phyloP scores from a whole-genome alignment of 257 asterid genomes.

The Ajuga chamaepitys region DNA sequence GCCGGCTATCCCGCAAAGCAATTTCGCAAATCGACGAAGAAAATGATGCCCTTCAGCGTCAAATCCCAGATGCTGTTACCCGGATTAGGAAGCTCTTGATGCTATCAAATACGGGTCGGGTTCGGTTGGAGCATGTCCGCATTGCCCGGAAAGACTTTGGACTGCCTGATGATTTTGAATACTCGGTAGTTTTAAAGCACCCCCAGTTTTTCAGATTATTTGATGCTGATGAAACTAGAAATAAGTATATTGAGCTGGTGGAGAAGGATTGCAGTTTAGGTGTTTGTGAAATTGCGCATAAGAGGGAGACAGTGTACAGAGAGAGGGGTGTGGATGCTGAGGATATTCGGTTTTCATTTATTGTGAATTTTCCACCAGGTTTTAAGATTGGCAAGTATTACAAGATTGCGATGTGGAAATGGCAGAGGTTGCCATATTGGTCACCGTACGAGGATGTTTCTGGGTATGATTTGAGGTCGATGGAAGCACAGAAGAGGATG shows the following conservation, averaged over 20 bases:
- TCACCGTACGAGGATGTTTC: conserved; percentile 78
- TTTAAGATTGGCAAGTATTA: conserved; percentile 79
- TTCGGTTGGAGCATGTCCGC: conserved; percentile 73
- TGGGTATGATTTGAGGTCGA: conserved; percentile 70
- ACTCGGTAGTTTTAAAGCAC: conserved; percentile 58
- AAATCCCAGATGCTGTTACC: conserved; percentile 52
- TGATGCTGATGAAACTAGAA: conserved; percentile 79
- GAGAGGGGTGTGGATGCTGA: conserved; percentile 71
- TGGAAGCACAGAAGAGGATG: conserved; percentile 88
- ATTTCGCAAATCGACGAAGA: conserved; percentile 59
- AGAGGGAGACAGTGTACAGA: conserved; percentile 68
- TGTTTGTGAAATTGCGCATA: conserved; percentile 61
- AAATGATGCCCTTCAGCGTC: conserved; percentile 51
- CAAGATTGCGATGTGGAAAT: conserved; percentile 84
- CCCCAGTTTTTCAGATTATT: conserved; percentile 63
- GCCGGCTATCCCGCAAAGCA: conserved; percentile 59
- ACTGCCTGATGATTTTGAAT: conserved; percentile 78
- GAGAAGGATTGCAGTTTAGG: conserved; percentile 44
- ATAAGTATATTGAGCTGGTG: conserved; percentile 67
- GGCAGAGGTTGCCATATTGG: conserved; percentile 98
- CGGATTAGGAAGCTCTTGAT: conserved; percentile 59
- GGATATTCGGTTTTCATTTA: conserved; percentile 66
- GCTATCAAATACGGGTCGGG: conserved; percentile 66
- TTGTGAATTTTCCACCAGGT: conserved; percentile 80
- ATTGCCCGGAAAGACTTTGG: conserved; percentile 77